Evolutionary conservation across 805 yeast genomes (phyloP).

Genomic region (Komagataella ulmi): DNA sequence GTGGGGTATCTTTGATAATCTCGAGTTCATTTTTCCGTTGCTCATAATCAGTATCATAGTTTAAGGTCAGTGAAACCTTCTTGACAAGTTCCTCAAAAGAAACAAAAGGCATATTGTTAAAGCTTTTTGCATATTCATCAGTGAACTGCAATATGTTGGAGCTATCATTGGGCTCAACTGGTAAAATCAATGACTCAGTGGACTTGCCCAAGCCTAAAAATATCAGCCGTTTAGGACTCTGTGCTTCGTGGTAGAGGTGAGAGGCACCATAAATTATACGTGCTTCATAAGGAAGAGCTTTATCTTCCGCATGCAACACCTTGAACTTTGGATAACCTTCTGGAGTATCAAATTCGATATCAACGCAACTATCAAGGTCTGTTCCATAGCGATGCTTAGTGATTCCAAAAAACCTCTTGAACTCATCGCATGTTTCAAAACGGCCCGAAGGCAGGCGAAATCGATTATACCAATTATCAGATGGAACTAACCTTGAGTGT

Average conservation of each 20-base stretch:
- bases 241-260: slow-evolving; percentile 17
- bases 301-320: slow-evolving; percentile 11
- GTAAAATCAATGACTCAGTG: slow-evolving; percentile 13
- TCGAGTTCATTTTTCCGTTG: background rate
- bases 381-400: background rate
- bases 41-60: background rate
- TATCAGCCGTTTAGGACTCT: slow-evolving; percentile 18
- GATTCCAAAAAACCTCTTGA: slow-evolving; percentile 5
- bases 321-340: slow-evolving; percentile 9
- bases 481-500: slow-evolving; percentile 7
- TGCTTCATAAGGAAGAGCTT: slow-evolving; percentile 15
- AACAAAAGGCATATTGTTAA: background rate
- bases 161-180: slow-evolving; percentile 1
- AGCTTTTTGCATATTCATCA: background rate
- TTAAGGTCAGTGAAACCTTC: background rate
- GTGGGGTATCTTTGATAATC: background rate
- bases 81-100: background rate
- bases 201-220: slow-evolving; percentile 17
- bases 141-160: background rate
- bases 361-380: slow-evolving; percentile 3
- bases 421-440: slow-evolving; percentile 8
- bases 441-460: slow-evolving; percentile 1
- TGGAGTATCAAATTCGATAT: background rate
- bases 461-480: slow-evolving; percentile 4
- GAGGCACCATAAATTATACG: slow-evolving; percentile 20